Percentiles rank a stretch among this genome's conserved stretches.
Conservation (phyloP, 192 early-diverging fungal species). For the Obelidium mucronatum region DNA sequence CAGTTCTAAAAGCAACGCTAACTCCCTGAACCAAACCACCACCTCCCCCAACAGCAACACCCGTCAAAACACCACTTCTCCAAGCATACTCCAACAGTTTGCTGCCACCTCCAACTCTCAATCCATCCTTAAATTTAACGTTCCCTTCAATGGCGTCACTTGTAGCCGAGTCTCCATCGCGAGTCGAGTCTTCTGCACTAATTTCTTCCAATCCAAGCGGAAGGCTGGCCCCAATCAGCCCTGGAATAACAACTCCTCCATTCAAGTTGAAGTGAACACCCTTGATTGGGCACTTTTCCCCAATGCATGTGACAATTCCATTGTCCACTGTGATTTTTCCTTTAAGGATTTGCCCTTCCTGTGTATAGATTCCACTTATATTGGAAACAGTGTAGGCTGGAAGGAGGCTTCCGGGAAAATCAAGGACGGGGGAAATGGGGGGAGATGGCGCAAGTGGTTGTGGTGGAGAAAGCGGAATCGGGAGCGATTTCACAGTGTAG, state of each 20-base stretch:
- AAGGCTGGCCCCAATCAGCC: conserved; percentile 59
- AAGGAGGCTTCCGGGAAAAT: background rate
- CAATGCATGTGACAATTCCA: conserved; percentile 63
- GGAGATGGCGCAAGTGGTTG: background rate
- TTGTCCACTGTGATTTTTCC: conserved; percentile 61
- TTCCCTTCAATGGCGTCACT: conserved; percentile 41
- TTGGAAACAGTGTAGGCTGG: conserved; percentile 50
- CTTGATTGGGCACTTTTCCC: conserved; percentile 35
- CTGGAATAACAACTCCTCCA: conserved; percentile 67
- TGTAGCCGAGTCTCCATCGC: conserved; percentile 58
- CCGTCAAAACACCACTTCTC: conserved; percentile 56
- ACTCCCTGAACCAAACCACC: conserved; percentile 64
- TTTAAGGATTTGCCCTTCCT: conserved; percentile 41
- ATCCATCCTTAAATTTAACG: conserved; percentile 67
- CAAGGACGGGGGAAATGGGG: background rate
- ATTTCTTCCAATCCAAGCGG: conserved; percentile 75
- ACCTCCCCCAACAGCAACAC: conserved; percentile 63
- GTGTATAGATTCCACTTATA: conserved; percentile 46
- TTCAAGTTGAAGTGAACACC: conserved; percentile 58
- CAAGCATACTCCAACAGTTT: conserved; percentile 26
- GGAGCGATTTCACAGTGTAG: background rate
- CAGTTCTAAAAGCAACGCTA: conserved; percentile 73
- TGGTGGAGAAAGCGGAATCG: background rate
- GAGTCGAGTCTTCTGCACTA: conserved; percentile 58
- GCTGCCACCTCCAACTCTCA: conserved; percentile 57